Base-by-base conservation (phyloP, 169 alveolate genomes). In the Plasmodium gaboni region DNA sequence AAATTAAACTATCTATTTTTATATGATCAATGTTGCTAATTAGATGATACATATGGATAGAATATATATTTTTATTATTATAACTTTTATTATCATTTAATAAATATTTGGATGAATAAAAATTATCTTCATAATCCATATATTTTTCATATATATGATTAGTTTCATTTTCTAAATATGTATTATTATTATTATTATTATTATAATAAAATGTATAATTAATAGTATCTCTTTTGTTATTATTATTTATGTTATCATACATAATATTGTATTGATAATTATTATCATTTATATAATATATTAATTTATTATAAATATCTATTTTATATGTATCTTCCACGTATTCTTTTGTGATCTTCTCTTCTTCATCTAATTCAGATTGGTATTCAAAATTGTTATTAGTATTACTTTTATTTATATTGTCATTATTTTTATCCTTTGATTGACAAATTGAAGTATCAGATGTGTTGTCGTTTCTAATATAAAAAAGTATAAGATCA, bases 401-500 rank as follows among this genome's bases (percentile, higher is more conserved):
- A 32, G 0, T 4, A 4, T 73, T 24, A 46, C 9, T 73, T 55
- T 53, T 17, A 17, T 9, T 57, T 9, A 7, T 28, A 5, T 57
- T 73, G 44, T 63, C 15, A 55, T 48, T 0, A 15, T 12, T 53
- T 13, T 69, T 15, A 9, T 0, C 64, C 1, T 55, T 2, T 15
- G 7, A 15, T 55, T 0, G 19, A 51, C 15, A 28, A 15, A 19
- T 22, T 48, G 46, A 1, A 10, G 7, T 15, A 0, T 22, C 51
- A 32, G 6, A 28, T 17, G n/a, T 24, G 28, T 71, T n/a, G 24
- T 57, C 71, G 9, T 73, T 73, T 6, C 89, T 78, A 50, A 78
- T 26, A 60, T 53, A 28, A 50, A 78, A 78, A 28, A 78, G 67
- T 48, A 78, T 48, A 8, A 78, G 67, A 64, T 78, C 89, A 59